phyloP scores from a whole-genome alignment of 2,329 filamentous ascomycete genomes.

The Trichoderma pleuroti region DNA sequence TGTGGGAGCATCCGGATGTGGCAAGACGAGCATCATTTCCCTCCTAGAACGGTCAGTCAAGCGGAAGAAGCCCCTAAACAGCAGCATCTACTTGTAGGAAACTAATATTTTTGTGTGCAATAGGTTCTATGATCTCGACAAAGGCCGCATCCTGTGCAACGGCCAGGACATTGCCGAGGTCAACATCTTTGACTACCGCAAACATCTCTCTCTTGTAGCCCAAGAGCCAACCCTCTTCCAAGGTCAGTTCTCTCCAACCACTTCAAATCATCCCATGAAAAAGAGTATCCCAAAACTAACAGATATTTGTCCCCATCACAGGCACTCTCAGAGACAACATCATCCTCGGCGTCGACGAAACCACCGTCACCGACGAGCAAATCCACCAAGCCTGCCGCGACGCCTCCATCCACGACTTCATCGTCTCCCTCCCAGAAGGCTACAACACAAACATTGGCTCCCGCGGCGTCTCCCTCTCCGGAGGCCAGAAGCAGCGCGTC shows the following conservation, averaged over 20 bases:
- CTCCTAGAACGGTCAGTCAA: conserved; percentile 49
- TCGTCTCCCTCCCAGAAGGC: conserved; percentile 62
- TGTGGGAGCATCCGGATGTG: conserved; percentile 67
- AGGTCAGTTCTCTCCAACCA: conserved; percentile 36
- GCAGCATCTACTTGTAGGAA: not conserved
- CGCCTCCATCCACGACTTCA: conserved; percentile 69
- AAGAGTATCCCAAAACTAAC: not conserved
- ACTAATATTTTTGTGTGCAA: not conserved
- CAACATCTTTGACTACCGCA: conserved; percentile 60
- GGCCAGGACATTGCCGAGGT: conserved; percentile 56
- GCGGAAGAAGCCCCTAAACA: not conserved
- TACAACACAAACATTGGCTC: conserved; percentile 67
- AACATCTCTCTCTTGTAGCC: conserved; percentile 64
- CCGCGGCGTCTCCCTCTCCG: conserved; percentile 62
- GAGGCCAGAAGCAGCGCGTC: conserved; percentile 70
- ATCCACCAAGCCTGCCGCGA: conserved; percentile 54
- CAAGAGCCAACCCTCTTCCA: conserved; percentile 73
- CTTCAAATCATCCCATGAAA: not conserved
- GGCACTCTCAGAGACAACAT: conserved; percentile 67
- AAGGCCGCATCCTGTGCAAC: conserved; percentile 64
- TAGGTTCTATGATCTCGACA: conserved; percentile 66
- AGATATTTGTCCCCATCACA: conserved; percentile 12
- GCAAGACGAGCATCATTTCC: conserved; percentile 69
- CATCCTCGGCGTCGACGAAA: conserved; percentile 58
- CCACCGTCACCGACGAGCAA: conserved; percentile 48